phyloP scores from a whole-genome alignment of 345 rosid genomes.

The Aquilaria sinensis region DNA sequence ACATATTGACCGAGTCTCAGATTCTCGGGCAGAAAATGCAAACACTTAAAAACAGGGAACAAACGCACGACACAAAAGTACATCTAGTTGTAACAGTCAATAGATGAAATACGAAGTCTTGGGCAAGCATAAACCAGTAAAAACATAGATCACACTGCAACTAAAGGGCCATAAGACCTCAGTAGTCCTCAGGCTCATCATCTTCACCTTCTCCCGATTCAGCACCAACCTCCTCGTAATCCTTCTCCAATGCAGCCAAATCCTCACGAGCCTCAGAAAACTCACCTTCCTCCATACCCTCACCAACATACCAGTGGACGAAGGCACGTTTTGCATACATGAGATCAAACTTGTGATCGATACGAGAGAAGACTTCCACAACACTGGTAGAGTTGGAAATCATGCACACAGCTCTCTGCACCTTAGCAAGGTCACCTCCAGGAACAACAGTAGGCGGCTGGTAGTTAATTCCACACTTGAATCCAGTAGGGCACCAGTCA shows the following conservation, averaged over 20 bases:
- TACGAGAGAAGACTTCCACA: conserved; percentile 70
- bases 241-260: conserved; percentile 75
- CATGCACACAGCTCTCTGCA: conserved; percentile 79
- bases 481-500: conserved; percentile 83
- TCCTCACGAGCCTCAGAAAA: conserved; percentile 80
- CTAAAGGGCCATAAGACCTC: background rate
- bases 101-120: background rate
- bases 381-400: conserved; percentile 77
- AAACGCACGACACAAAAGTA: too few species aligned
- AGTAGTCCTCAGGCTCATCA: conserved; percentile 51
- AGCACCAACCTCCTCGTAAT: conserved; percentile 77
- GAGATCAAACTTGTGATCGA: conserved; percentile 71
- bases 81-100: background rate
- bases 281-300: conserved; percentile 87
- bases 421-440: conserved; percentile 78
- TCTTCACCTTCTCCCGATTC: conserved; percentile 71
- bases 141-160: background rate
- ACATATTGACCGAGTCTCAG: too few species aligned
- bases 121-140: background rate
- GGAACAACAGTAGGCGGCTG: conserved; percentile 86
- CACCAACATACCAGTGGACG: conserved; percentile 80
- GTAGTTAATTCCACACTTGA: conserved; percentile 71
- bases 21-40: too few species aligned
- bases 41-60: too few species aligned
- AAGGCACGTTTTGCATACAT: conserved; percentile 78